Base-by-base conservation (phyloP, 2,329 filamentous ascomycete species). In the Rhynchosporium secalis region DNA sequence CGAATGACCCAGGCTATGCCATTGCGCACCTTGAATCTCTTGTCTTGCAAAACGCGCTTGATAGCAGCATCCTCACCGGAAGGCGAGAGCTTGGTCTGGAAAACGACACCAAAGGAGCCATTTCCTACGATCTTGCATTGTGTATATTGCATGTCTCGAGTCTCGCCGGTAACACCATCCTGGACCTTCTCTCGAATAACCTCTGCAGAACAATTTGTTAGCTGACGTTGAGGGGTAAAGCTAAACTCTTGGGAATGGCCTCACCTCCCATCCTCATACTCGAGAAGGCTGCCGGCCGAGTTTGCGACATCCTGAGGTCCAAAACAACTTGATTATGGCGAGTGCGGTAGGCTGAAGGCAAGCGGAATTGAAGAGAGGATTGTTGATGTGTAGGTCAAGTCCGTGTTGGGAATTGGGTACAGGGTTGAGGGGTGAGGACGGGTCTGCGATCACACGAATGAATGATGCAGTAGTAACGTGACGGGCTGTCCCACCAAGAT, bases 71-170 rank as follows among this genome's bases (percentile, higher is more conserved):
- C 95, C 78, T 99, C 95, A 68, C 94, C 94, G 67, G 91, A 95
- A n/a, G 95, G 95, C 65, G 94, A 94, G 73, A 99, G 85, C 81
- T 98, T 98, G 62, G 95, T 99, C 81, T 99, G 95, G 78, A 99
- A 99, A 68, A 99, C 95, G 56, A 99, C 94, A 69, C 95, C 95
- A 72, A 99, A 99, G 41, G 94, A 98, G 70, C 95, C 95, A 80
- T 99, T 99, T 76, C 95, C 95, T 55, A 99, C 95, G 73, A 99
- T 98, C 81, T 99, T 99, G 83, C 94, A 98, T 77, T 98, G 95
- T 61, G 95, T 98, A 78, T 99, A 99, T 77, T 96, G 92, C 79
- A 99, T 87, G 74, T 99, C 95, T 77, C 91, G 89, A 73, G 92
- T 96, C 78, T 99, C 95, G 72, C 95, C 95, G 13, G 95, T 99